phyloP scores from a whole-genome alignment of 2,329 filamentous ascomycete genomes.

The Zelopaecilomyces penicillatus region DNA sequence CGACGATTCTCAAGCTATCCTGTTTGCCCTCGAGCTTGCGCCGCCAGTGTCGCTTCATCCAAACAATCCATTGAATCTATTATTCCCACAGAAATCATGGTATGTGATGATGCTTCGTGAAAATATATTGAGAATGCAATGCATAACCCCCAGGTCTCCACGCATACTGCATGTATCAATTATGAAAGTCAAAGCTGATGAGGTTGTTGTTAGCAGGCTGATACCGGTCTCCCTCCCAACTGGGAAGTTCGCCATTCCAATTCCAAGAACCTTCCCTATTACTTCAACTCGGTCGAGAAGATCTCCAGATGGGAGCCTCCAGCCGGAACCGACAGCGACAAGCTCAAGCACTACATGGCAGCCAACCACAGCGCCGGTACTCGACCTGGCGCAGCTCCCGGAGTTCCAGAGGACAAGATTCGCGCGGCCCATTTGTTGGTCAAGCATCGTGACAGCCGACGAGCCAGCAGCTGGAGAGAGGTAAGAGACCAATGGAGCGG shows the following conservation, averaged over 20 bases:
- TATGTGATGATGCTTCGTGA: no score
- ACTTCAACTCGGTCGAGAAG: constrained; percentile 83
- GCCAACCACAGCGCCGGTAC: constrained; percentile 62
- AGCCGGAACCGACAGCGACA: constrained; percentile 76
- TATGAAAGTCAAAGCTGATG: background rate
- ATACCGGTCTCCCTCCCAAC: constrained; percentile 71
- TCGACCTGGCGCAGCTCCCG: constrained; percentile 29
- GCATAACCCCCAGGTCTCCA: background rate
- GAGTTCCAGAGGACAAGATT: constrained; percentile 67
- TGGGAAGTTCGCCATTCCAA: constrained; percentile 98
- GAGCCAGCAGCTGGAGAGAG: constrained; percentile 90
- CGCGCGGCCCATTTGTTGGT: constrained; percentile 86
- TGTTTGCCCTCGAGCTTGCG: no score
- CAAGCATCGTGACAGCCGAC: constrained; percentile 82
- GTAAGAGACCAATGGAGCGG: constrained; percentile 22
- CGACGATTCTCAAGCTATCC: no score
- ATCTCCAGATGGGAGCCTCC: constrained; percentile 95
- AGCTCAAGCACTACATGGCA: constrained; percentile 91
- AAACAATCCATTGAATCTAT: background rate
- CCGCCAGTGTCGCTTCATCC: background rate
- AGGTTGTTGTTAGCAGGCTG: constrained; percentile 37
- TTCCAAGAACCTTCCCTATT: constrained; percentile 97
- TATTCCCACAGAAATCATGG: background rate
- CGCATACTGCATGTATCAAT: no score
- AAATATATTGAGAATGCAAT: background rate